phyloP scores from a whole-genome alignment of 2,329 filamentous ascomycete genomes.

The Scedosporium dehoogii region DNA sequence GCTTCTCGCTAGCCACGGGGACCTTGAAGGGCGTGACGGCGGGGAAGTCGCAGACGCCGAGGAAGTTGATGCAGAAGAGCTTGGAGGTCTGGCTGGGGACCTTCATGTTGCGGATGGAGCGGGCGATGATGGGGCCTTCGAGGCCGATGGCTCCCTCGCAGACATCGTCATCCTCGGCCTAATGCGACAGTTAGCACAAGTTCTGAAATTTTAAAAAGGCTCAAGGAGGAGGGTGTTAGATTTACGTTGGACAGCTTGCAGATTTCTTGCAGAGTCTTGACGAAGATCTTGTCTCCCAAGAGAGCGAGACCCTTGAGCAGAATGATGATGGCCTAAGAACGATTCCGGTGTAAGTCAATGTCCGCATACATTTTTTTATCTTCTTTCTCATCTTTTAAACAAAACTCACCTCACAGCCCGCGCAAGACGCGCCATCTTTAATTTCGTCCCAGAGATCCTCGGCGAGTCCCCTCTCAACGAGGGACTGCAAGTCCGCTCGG shows the following conservation, averaged over 20 bases:
- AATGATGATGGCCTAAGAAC: conserved; percentile 21
- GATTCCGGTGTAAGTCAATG: conserved; percentile 1
- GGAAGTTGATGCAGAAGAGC: conserved; percentile 40
- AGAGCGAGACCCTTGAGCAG: conserved; percentile 32
- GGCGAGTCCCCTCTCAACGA: neutral
- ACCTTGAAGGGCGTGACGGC: conserved; percentile 30
- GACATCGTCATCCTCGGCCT: conserved; percentile 44
- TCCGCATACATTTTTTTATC: conserved; percentile 2
- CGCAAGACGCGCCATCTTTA: conserved; percentile 15
- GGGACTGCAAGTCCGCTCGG: neutral
- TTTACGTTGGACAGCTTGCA: conserved; percentile 23
- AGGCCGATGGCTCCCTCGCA: conserved; percentile 40
- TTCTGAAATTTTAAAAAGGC: neutral
- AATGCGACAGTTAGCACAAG: neutral
- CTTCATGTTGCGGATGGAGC: conserved; percentile 34
- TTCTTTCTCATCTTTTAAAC: conserved; percentile 7
- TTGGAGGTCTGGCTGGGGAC: conserved; percentile 39
- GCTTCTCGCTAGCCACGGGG: conserved; percentile 31
- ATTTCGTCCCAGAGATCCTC: conserved; percentile 17
- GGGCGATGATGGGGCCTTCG: conserved; percentile 43
- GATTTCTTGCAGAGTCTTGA: conserved; percentile 19
- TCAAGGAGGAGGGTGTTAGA: neutral
- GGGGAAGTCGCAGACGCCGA: conserved; percentile 44
- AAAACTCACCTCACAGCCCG: conserved; percentile 16
- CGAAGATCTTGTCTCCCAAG: conserved; percentile 31